A percentile compares a stretch with the other conserved stretches of the same genome.
Evolutionary conservation across 768 basidiomycete species (phyloP).

Genomic region (Sporobolomyces pararoseus): DNA sequence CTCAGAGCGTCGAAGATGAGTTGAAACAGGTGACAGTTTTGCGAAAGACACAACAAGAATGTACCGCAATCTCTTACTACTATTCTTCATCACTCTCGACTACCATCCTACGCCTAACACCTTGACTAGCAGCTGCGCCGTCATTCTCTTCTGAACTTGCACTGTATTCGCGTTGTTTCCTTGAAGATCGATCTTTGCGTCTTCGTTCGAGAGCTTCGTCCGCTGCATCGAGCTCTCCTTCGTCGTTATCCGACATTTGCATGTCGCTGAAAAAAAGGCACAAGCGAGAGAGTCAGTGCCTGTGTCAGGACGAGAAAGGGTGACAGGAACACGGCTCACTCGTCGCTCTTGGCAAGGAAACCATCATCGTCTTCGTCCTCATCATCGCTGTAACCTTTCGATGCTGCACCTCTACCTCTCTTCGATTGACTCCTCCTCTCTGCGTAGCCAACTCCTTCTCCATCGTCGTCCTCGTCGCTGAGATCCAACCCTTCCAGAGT

Average conservation of each 20-base stretch:
- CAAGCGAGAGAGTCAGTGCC: not conserved
- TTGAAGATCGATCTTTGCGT: conserved; percentile 23
- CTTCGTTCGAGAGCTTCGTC: conserved; percentile 30
- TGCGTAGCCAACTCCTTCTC: conserved; percentile 4
- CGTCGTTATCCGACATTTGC: conserved; percentile 7
- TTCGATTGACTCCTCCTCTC: conserved; percentile 19
- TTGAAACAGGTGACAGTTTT: no score
- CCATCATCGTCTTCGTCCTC: conserved; percentile 31
- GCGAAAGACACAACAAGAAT: no score
- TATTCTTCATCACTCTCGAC: conserved; percentile 15
- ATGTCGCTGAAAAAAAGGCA: conserved; percentile 15
- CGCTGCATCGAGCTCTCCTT: conserved; percentile 33
- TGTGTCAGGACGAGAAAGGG: not conserved
- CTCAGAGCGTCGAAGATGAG: no score
- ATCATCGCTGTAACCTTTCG: conserved; percentile 22
- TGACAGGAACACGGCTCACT: conserved; percentile 16
- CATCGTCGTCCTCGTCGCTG: conserved; percentile 19
- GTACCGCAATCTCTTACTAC: not conserved
- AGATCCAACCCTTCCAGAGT: conserved; percentile 23
- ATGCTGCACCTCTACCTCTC: conserved; percentile 8
- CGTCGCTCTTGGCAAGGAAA: conserved; percentile 31
- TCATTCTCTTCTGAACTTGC: not conserved
- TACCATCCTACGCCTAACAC: conserved; percentile 4
- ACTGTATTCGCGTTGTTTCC: conserved; percentile 17
- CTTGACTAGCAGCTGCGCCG: conserved; percentile 5